Evolutionary conservation across 2,329 filamentous ascomycete genomes (phyloP).

Genomic region (Fusarium xyrophilum): DNA sequence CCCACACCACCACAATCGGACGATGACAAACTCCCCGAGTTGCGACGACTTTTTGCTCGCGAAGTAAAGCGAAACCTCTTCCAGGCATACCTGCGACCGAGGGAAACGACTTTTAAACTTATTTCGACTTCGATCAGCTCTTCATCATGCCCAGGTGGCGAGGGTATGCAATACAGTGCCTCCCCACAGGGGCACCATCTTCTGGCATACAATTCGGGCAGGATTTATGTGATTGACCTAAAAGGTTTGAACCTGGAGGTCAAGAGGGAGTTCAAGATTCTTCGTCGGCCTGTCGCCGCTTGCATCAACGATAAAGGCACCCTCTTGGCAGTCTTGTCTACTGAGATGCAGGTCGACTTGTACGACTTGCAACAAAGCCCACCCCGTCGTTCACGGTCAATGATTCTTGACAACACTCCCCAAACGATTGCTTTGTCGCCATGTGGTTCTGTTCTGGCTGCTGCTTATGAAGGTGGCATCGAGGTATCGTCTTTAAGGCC

Average conservation of each 20-base stretch:
- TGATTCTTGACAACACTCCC: conserved; percentile 80
- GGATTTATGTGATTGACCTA: conserved; percentile 80
- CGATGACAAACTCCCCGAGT: conserved; percentile 60
- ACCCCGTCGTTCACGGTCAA: conserved; percentile 73
- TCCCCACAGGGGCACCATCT: conserved; percentile 78
- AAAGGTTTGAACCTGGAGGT: conserved; percentile 66
- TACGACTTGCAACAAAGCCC: conserved; percentile 73
- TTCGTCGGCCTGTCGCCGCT: conserved; percentile 75
- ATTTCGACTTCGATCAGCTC: conserved; percentile 86
- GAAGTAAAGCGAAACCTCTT: conserved; percentile 81
- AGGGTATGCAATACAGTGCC: conserved; percentile 84
- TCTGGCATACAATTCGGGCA: conserved; percentile 83
- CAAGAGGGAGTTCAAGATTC: conserved; percentile 79
- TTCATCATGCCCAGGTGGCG: conserved; percentile 80
- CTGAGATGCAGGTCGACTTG: conserved; percentile 84
- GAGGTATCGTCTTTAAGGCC: conserved; percentile 80
- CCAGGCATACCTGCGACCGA: conserved; percentile 75
- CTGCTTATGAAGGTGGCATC: conserved; percentile 87
- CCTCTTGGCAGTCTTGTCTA: conserved; percentile 79
- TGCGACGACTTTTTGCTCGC: conserved; percentile 71
- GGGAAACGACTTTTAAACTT: conserved; percentile 75
- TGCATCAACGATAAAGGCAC: conserved; percentile 81
- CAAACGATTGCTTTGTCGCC: conserved; percentile 81
- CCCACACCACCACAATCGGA: conserved; percentile 48
- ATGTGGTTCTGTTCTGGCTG: conserved; percentile 80